These are phyloP conservation scores for Aspergillus hortae DNA, from an alignment of 2,329 filamentous ascomycete genomes.

Conservation along the genomic window DNA sequence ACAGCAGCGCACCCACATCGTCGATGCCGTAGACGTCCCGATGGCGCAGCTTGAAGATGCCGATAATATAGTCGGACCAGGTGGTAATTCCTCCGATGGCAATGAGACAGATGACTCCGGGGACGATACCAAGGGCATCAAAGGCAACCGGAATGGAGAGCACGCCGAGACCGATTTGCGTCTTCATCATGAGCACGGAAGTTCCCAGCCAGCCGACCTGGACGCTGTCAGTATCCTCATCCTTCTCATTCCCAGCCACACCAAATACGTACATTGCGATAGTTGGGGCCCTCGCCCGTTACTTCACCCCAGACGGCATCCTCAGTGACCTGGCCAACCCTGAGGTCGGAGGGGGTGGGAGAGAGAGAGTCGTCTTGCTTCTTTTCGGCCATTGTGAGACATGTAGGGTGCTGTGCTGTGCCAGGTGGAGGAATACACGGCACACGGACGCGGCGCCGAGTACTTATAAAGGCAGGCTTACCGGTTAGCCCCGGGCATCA, in stretches of 20 bases:
- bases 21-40: conserved; percentile 57
- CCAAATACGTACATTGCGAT: conserved; percentile 22
- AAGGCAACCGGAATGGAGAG: conserved; percentile 47
- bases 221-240: neutral
- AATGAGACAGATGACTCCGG: conserved; percentile 44
- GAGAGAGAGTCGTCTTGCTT: no score
- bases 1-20: conserved; percentile 53
- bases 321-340: neutral
- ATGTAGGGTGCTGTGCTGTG: no score
- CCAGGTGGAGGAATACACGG: no score
- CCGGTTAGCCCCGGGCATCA: no score
- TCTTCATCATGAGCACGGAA: conserved; percentile 44
- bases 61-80: conserved; percentile 50
- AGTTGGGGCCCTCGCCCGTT: conserved; percentile 29
- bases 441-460: no score
- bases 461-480: no score
- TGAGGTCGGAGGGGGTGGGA: no score
- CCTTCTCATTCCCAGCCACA: no score
- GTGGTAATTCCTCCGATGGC: conserved; percentile 43
- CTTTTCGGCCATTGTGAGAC: no score
- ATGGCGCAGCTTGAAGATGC: conserved; percentile 51
- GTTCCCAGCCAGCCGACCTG: conserved; percentile 45
- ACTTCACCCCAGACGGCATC: conserved; percentile 39
- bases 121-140: conserved; percentile 45
- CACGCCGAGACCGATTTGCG: conserved; percentile 44